Evolutionary conservation across 2,329 filamentous ascomycete species (phyloP).

Genomic region (Ophiocordyceps australis): DNA sequence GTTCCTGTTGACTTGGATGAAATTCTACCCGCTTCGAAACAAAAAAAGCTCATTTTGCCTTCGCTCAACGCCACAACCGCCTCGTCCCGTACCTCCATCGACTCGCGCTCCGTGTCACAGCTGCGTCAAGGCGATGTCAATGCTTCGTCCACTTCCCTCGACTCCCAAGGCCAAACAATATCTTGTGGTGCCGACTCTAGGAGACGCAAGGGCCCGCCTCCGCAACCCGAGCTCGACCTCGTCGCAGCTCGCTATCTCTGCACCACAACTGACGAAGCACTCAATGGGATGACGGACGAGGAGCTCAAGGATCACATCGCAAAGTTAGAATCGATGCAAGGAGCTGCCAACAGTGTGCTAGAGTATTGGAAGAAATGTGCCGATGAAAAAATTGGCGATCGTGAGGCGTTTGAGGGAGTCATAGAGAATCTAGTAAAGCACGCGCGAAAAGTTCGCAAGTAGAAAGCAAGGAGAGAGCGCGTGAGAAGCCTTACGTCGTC

Average conservation of each 20-base stretch:
- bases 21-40: conserved; percentile 89
- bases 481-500: no score
- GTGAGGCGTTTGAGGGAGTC: conserved; percentile 87
- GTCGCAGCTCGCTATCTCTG: conserved; percentile 63
- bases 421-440: conserved; percentile 94
- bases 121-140: conserved; percentile 29
- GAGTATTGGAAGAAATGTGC: conserved; percentile 78
- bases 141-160: conserved; percentile 37
- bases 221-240: conserved; percentile 61
- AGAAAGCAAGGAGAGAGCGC: no score
- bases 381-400: conserved; percentile 75
- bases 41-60: conserved; percentile 90
- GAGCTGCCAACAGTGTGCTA: conserved; percentile 56
- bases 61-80: conserved; percentile 56
- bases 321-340: conserved; percentile 50
- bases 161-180: conserved; percentile 36
- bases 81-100: conserved; percentile 35
- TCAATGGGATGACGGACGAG: conserved; percentile 58
- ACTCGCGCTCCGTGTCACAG: conserved; percentile 28
- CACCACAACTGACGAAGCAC: conserved; percentile 66
- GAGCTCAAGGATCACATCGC: conserved; percentile 59
- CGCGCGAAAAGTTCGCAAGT: conserved; percentile 70
- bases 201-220: conserved; percentile 38
- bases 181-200: no score
- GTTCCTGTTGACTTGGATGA: conserved; percentile 95